Conservation (phyloP, 257 asterid species). For the Solanum rostratum region DNA sequence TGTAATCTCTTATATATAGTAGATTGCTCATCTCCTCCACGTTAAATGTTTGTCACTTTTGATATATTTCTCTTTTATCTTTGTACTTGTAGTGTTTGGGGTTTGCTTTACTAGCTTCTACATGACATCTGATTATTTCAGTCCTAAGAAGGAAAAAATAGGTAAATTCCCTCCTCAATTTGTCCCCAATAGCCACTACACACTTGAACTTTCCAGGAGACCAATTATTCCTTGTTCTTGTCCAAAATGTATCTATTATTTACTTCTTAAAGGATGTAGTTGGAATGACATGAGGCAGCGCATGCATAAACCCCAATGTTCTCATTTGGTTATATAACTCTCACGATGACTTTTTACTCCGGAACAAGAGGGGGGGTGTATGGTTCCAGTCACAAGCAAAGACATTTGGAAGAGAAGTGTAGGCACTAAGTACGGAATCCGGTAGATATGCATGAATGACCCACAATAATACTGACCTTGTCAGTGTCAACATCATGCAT, state of each 20-base stretch:
- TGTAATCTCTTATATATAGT: no score
- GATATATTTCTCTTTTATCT: no score
- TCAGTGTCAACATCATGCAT: slow-evolving; percentile 58
- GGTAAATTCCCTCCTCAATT: neutral
- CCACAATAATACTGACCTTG: slow-evolving; percentile 22
- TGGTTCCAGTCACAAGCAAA: neutral
- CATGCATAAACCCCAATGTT: neutral
- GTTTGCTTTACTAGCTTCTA: no score
- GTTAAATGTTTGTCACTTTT: no score
- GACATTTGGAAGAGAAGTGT: neutral
- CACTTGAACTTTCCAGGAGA: neutral
- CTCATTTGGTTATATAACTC: neutral
- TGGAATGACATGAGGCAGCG: neutral
- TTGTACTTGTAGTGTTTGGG: no score
- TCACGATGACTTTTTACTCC: neutral
- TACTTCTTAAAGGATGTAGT: neutral
- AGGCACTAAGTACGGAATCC: neutral
- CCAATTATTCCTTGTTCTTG: neutral
- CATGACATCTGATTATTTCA: no score
- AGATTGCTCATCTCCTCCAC: no score
- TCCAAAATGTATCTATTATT: neutral
- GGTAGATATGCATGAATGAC: neutral
- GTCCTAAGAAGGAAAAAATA: neutral
- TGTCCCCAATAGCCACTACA: neutral
- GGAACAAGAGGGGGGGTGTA: neutral